Base-by-base conservation (phyloP, 2,329 filamentous ascomycete species). In the Fusarium equiseti region DNA sequence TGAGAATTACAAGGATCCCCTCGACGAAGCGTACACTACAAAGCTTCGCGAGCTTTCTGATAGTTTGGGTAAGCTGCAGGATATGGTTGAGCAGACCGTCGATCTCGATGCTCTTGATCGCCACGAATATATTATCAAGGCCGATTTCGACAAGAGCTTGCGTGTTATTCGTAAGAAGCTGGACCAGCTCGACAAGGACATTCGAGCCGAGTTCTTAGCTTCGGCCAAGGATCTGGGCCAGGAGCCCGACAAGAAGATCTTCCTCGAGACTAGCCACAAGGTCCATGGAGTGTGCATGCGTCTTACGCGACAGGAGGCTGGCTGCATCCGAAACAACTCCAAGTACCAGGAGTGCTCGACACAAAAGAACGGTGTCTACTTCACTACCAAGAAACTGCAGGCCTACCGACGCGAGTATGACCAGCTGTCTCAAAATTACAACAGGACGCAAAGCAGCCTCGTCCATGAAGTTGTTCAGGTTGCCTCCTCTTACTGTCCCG, bases 71-170 rank as follows among this genome's bases (percentile, higher is more conserved):
- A 97, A 94, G 78, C 85, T 99, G 13, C 93, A 95, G 77, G 96
- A 99, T 78, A 98, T 99, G 94, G 96, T 99, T 0, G 96, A 99
- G 83, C 97, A 96, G 3, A 99, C 97, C 0, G 95, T 99, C 16
- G 96, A 99, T 77, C 88, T 99, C 0, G 93, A 97, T 62, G 96
- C 96, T 5, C 88, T 99, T 13, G 95, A 99, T 76, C 94, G 96
- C 72, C 96, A 99, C 77, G 96, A 99, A 78, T 99, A 97, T 82
- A 95, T 98, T 75, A 99, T 99, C 87, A 99, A 98, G 81, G 93
- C 97, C 1, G 96, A 99, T 77, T 99, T 98, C 71, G 96, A 99
- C 76, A 94, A 98, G 63, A 88, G 90, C 58, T 85, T 99, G 40
- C 90, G 92, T 20, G 89, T 93, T n/a, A 97, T 99, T 73, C 90